Evolutionary conservation across 306 rosid species (phyloP).

Genomic region (Glycine tomentella): DNA sequence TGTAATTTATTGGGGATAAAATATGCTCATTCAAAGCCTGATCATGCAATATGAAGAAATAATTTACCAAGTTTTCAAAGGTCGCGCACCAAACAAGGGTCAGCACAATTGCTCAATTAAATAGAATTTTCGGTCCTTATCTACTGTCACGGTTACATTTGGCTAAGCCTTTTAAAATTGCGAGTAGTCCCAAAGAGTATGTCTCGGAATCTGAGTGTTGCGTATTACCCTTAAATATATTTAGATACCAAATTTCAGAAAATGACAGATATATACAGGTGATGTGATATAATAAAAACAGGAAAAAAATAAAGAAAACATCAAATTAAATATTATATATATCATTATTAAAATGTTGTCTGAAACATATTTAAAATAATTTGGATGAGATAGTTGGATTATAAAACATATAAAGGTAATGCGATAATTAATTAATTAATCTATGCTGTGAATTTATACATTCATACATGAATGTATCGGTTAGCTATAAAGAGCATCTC

Average conservation of each 20-base stretch:
- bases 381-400: conserved; percentile 35
- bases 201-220: conserved; percentile 53
- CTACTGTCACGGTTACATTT: neutral
- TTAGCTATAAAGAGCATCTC: too few relatives aligned
- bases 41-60: neutral
- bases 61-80: neutral
- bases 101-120: neutral
- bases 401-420: neutral
- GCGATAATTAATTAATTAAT: neutral
- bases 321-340: neutral
- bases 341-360: neutral
- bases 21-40: neutral
- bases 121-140: neutral
- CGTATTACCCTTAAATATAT: conserved; percentile 1
- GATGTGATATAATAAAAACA: too few relatives aligned
- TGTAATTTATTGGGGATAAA: neutral
- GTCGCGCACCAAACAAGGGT: neutral
- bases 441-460: neutral
- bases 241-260: conserved; percentile 37
- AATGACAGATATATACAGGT: neutral
- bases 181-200: conserved; percentile 27
- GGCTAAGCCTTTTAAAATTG: neutral
- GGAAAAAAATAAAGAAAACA: neutral
- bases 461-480: neutral
- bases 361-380: neutral